Evolutionary conservation across 2,329 filamentous ascomycete genomes (phyloP).

Genomic region (Fusarium palustre): DNA sequence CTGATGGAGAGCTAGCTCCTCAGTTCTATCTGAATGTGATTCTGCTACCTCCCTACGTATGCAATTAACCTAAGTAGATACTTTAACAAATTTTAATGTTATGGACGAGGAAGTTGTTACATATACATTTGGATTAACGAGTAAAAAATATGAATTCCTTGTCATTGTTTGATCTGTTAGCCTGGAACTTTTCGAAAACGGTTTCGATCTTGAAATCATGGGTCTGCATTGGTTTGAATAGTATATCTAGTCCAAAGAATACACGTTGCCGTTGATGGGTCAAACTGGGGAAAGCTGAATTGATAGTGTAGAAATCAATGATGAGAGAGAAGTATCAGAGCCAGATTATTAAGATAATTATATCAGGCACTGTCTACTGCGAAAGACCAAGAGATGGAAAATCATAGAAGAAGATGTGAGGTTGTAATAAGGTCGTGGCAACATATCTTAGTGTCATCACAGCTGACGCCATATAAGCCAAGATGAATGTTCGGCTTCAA

Average conservation of each 20-base stretch:
- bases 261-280: too few species aligned
- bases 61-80: not conserved
- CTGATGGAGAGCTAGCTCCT: not conserved
- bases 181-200: not conserved
- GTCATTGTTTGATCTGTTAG: not conserved
- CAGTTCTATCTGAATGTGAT: not conserved
- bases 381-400: not conserved
- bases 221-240: not conserved
- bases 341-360: not conserved
- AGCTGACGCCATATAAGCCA: not conserved
- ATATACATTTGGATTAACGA: not conserved
- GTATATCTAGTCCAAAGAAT: too few species aligned
- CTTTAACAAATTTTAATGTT: not conserved
- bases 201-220: not conserved
- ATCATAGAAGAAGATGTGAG: not conserved
- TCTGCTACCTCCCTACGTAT: not conserved
- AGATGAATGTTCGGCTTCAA: not conserved
- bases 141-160: not conserved
- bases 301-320: too few species aligned
- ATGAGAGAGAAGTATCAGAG: not conserved
- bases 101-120: slow-evolving; percentile 8
- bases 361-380: too few species aligned
- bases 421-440: not conserved
- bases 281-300: too few species aligned
- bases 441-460: not conserved